Evolutionary conservation across 345 rosid genomes (phyloP).

Genomic region (Brassica juncea): DNA sequence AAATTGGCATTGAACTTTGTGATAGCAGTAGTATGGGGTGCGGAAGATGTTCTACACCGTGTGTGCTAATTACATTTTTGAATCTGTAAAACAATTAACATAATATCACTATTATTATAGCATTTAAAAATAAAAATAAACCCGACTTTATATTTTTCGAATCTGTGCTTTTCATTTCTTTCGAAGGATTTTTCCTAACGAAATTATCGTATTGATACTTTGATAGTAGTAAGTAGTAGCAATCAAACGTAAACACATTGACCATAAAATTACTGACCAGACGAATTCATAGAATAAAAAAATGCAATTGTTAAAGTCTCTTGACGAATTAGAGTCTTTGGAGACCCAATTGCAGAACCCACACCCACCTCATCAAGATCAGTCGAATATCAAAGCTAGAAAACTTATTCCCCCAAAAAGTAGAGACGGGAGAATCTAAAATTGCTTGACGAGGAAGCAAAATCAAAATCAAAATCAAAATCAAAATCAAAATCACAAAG

Average conservation of each 20-base stretch:
- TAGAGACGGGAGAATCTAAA: background rate
- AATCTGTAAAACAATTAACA: background rate
- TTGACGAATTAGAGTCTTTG: background rate
- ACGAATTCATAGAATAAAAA: background rate
- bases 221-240: no score
- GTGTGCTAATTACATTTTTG: background rate
- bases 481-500: background rate
- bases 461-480: background rate
- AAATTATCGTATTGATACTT: no score
- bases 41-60: background rate
- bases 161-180: no score
- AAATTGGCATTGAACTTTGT: background rate
- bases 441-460: background rate
- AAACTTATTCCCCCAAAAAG: background rate
- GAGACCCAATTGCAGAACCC: background rate
- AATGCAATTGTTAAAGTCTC: background rate
- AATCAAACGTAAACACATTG: background rate
- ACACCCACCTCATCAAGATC: slow-evolving; percentile 1
- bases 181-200: no score
- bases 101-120: no score
- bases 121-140: no score
- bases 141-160: no score
- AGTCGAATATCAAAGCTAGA: slow-evolving; percentile 29
- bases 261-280: background rate
- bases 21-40: background rate